Base-by-base conservation (phyloP, 2,329 filamentous ascomycete species). In the Escovopsis sp. region DNA sequence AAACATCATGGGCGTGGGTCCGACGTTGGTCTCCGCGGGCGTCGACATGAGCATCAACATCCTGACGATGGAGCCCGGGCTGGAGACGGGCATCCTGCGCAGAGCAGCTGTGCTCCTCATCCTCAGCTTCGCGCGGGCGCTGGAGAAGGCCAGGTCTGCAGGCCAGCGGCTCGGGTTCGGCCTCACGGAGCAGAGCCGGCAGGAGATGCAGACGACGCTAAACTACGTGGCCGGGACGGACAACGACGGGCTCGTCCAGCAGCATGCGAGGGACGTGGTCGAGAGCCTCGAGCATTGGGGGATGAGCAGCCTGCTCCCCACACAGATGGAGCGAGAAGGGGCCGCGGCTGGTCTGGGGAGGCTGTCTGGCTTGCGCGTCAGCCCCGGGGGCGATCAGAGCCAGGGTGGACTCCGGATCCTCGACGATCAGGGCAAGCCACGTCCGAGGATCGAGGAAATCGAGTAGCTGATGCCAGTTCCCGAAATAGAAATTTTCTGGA, bases 251-350 rank as follows among this genome's bases (percentile, higher is more conserved):
- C 59, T 87, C 35, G 81, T 84, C 10, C 69, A 69, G 47, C 69
- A 78, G 50, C 80, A 86, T 57, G 79, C 79, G 2, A 62, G 60
- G 29, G 78, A 78, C 50, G 77, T 80, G n/a, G 56, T 77, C 10
- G 81, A 84, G 54, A 79, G 73, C 39, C 53, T 86, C 45, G 70
- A 78, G 49, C 73, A 69, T 44, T 79, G 75, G 72, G 67, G 70
- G 44, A 59, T 79, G 55, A 66, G 70, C 41, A 64, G 57, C 40
- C 48, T 76, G 42, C 54, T 75, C 35, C 66, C 64, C 20, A 47
- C 59, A 16, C 49, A 49, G 37, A 44, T 53, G 39, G 50, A 48
- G 45, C 8, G 27, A 30, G 27, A 30, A 4, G 43, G 42, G 40
- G 49, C 32, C 13, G 45, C 36, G 16, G 45, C 51, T 32, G 53